These are phyloP conservation scores for Hansenula sp. DNA, from an alignment of 1,139 yeast species.

Conservation along the genomic window DNA sequence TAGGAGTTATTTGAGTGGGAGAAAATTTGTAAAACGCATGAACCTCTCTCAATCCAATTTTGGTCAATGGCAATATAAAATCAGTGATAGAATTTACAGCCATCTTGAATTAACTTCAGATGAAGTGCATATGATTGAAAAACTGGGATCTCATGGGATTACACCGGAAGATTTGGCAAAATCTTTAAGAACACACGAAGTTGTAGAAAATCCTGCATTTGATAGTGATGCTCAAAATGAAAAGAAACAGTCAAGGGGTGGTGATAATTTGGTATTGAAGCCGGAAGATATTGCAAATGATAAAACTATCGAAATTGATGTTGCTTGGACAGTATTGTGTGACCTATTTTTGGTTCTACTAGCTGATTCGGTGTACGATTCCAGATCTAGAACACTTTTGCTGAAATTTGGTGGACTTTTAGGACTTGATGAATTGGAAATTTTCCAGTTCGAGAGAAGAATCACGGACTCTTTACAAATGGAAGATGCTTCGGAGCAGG, in stretches of 20 bases:
- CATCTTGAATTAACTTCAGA: conserved; percentile 72
- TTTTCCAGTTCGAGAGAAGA: conserved; percentile 85
- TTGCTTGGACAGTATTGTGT: conserved; percentile 91
- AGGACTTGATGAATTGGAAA: conserved; percentile 56
- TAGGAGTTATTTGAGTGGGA: conserved; percentile 32
- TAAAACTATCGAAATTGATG: conserved; percentile 56
- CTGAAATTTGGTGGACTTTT: conserved; percentile 60
- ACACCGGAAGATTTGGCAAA: conserved; percentile 66
- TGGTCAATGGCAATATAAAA: conserved; percentile 80
- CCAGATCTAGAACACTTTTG: conserved; percentile 78
- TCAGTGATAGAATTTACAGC: conserved; percentile 68
- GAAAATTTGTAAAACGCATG: conserved; percentile 52
- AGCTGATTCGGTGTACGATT: conserved; percentile 83
- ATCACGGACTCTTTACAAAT: conserved; percentile 87
- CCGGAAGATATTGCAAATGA: conserved; percentile 34
- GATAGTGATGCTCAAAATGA: conserved; percentile 3
- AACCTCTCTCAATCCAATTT: conserved; percentile 74
- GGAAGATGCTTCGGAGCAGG: conserved; percentile 69
- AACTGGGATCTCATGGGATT: conserved; percentile 79
- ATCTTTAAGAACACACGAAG: conserved; percentile 43
- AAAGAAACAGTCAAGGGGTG: conserved; percentile 5
- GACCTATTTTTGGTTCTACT: conserved; percentile 78
- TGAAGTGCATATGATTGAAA: conserved; percentile 86
- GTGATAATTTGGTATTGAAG: conserved; percentile 18
- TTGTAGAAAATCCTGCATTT: conserved; percentile 37